Base-by-base conservation (phyloP, 2,329 filamentous ascomycete species). In the Thelonectria blattea region DNA sequence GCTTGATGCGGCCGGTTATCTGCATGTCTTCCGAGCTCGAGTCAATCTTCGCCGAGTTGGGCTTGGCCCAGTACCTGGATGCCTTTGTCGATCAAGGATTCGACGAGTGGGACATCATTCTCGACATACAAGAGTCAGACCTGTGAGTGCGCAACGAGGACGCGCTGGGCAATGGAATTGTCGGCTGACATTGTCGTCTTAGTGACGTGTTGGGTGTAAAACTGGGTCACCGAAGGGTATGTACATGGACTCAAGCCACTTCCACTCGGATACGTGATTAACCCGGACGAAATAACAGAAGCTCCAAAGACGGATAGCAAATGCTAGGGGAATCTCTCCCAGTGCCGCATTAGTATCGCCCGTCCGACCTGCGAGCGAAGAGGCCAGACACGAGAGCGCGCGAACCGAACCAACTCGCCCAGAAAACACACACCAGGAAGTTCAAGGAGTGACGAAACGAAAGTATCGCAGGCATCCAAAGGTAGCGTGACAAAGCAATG, bases 71-170 rank as follows among this genome's bases (percentile, higher is more conserved):
- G 77, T 94, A 95, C 78, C 84, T 91, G 61, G 83, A 88, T 66
- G 78, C 81, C 57, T 91, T 95, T 68, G 74, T 91, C 45, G 86
- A 91, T 54, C 91, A 94, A 76, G 91, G 91, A 3, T 95, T 95
- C 74, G 91, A 95, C 74, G 87, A 88, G 11, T 94, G 91, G 91
- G 90, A 92, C 34, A 93, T 89, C 1, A 88, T 94, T 56, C 81
- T 93, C 52, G 91, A 94, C 72, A 93, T 95, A 55, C 92, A 91
- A 62, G 91, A 94, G 75, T 91, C 90, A 22, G 91, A 95, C 71
- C 81, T 95, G 89, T 92, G 76, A 74, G 88, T 78, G 72, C n/a
- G n/a, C 12, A 47, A 24, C 34, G n/a, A 14, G 27, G 10, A 15
- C 5, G 15, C 18, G 12, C 5, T 3, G 32, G 34, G 34, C 27